Evolutionary conservation across 2,329 filamentous ascomycete species (phyloP), one percentile per base, ranked within the genome.

Genomic region (Ceratocystis destructans): DNA sequence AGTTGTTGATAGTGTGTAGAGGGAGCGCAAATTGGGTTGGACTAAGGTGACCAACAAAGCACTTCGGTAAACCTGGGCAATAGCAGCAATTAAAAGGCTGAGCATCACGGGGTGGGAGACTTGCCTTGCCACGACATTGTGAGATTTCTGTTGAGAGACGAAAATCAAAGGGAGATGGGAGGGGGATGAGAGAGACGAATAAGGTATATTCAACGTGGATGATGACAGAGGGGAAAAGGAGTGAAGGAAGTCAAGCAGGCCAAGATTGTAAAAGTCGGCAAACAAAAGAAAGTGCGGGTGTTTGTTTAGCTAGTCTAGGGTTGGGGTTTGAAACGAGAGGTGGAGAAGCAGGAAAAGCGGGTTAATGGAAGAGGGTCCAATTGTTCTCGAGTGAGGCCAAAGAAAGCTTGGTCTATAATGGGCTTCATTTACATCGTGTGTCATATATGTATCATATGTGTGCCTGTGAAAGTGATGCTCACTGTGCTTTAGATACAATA

Each of bases 51-150:
- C 53, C 55, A 20, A n/a, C 53, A 33, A 37, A 28, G 53, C 53
- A 25, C 15, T 3, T 31, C n/a, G 15, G 31, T 8, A 33, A 10
- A 8, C 55, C n/a, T n/a, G n/a, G 33, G 28, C 20, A 53, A 25
- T 25, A 25, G 46, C n/a, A 22, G n/a, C 46, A 48, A 53, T 22
- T 53, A 10, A 10, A 41, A 45, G 17, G 33, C 64, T 50, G 50
- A 22, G 63, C 63, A 53, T 10, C 31, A 10, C 28, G 15, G 31
- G 28, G 25, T 41, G n/a, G 25, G 20, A 25, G 41, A 67, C 73
- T 72, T 73, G 89, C 87, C 84, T 87, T 90, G 86, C 86, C 86
- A 88, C 77, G 86, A 88, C 86, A 89, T 87, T 74, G 72, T 83
- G 73, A 33, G 59, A 45, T 17, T 48, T 62, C 5, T 67, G 55